Base-by-base conservation (phyloP, 2,329 filamentous ascomycete species). In the Emmonsiellopsis sp. region DNA sequence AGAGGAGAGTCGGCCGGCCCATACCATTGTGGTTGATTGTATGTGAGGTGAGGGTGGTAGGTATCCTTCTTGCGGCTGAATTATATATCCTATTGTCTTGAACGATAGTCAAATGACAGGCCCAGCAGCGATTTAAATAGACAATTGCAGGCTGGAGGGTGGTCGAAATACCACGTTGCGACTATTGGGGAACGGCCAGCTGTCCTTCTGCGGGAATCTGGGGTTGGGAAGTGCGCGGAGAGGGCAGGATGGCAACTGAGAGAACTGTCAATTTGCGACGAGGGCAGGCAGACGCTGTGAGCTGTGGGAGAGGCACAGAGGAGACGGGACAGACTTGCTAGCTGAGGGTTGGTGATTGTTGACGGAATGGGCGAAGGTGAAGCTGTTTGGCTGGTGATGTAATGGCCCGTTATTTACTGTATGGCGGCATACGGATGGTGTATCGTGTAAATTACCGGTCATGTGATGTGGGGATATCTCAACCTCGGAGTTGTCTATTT, bases 151-250 rank as follows among this genome's bases (percentile, higher is more conserved):
- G 13, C 2, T 10, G 43, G 5, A 35, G 30, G 31, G 16, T 11
- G 46, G 38, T 20, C 37, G 38, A 43, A 42, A 51, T 35, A 51
- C 40, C 40, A 46, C 42, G 41, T 40, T 46, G 50, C 50, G 41
- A 31, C 34, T 41, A 42, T 32, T 7, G n/a, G 8, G 7, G 49
- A 30, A 15, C 10, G 40, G 50, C 50, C 50, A 52, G 42, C 50
- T 52, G 50, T 46, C 50, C 50, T 52, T 16, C 42, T 40, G 20
- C 20, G 20, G 20, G 20, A 26, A 5, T 26, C 2, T 44, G 20
- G 41, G 9, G 15, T 40, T 40, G 2, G 15, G n/a, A 10, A n/a
- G 3, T 38, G 13, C 9, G 9, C 13, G 35, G 35, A n/a, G 13
- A 38, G 13, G 35, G 13, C 35, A 3, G 35, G 35, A 38, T 9